Conservation (phyloP, 1,284 basidiomycete species). For the Cutaneotrichosporon sp. region DNA sequence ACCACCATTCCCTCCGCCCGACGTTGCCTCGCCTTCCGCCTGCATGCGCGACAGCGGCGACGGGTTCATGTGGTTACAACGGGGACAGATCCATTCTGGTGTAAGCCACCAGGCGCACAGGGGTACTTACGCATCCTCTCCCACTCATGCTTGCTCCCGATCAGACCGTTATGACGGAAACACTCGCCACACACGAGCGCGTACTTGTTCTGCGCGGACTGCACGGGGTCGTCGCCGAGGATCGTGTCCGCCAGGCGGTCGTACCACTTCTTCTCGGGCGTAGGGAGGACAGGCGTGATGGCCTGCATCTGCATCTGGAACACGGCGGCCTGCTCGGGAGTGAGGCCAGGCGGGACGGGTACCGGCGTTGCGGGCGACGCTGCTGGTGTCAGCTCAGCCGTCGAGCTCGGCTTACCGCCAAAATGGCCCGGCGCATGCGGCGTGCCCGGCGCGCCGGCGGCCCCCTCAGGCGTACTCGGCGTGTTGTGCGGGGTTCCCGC, state of each 20-base stretch:
- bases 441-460: conserved; percentile 19
- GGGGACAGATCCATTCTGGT: conserved; percentile 46
- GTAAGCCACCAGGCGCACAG: conserved; percentile 2
- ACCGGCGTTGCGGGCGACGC: conserved; percentile 20
- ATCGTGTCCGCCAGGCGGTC: conserved; percentile 82
- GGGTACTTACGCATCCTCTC: conserved; percentile 73
- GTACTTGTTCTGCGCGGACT: conserved; percentile 58
- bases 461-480: neutral
- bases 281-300: conserved; percentile 49
- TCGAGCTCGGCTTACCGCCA: neutral
- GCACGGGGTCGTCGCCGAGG: conserved; percentile 70
- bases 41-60: conserved; percentile 31
- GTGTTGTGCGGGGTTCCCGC: neutral
- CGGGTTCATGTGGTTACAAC: conserved; percentile 45
- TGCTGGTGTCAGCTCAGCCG: neutral
- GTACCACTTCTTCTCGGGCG: conserved; percentile 74
- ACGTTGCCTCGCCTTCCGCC: neutral
- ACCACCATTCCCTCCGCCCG: too few relatives aligned
- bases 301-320: conserved; percentile 41
- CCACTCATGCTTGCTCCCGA: conserved; percentile 75
- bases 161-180: conserved; percentile 88
- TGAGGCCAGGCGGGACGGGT: conserved; percentile 31
- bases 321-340: conserved; percentile 41
- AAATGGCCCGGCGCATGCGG: conserved; percentile 42
- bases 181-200: conserved; percentile 92